Conservation (phyloP, 2,329 filamentous ascomycete genomes). For the Aspergillus tamarii region DNA sequence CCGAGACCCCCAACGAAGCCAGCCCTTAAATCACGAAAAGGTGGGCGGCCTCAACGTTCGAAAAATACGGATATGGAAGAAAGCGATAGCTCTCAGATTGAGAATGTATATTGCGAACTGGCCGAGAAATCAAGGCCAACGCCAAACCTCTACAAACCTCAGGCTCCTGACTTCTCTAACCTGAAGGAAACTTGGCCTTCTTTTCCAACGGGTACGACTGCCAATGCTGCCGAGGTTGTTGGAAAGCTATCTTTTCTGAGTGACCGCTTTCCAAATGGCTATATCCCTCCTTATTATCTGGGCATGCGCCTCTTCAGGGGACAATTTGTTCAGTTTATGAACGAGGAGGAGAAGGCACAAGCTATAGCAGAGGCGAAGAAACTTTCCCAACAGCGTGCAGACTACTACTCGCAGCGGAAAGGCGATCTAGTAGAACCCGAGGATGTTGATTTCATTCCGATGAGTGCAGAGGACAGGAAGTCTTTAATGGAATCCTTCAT, state of each 20-base stretch:
- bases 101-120: constrained; percentile 35
- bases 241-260: constrained; percentile 41
- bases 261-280: constrained; percentile 39
- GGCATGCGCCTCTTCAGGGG: constrained; percentile 41
- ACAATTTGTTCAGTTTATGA: constrained; percentile 42
- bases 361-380: constrained; percentile 40
- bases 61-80: constrained; percentile 27
- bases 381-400: constrained; percentile 36
- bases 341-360: constrained; percentile 40
- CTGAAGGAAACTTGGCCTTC: constrained; percentile 45
- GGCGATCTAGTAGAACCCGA: constrained; percentile 42
- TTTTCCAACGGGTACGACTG: constrained; percentile 35
- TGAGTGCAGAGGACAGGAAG: constrained; percentile 30
- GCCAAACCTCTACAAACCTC: constrained; percentile 40
- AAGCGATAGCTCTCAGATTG: constrained; percentile 30
- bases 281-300: constrained; percentile 40
- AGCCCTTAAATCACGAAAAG: constrained; percentile 19
- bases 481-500: constrained; percentile 36
- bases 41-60: constrained; percentile 12
- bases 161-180: constrained; percentile 33
- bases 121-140: constrained; percentile 32
- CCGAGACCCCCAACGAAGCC: constrained; percentile 21
- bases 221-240: constrained; percentile 32
- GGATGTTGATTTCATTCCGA: constrained; percentile 31
- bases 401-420: constrained; percentile 40